Evolutionary conservation across 331 rosid genomes (phyloP).

Genomic region (Dryas integrifolia): DNA sequence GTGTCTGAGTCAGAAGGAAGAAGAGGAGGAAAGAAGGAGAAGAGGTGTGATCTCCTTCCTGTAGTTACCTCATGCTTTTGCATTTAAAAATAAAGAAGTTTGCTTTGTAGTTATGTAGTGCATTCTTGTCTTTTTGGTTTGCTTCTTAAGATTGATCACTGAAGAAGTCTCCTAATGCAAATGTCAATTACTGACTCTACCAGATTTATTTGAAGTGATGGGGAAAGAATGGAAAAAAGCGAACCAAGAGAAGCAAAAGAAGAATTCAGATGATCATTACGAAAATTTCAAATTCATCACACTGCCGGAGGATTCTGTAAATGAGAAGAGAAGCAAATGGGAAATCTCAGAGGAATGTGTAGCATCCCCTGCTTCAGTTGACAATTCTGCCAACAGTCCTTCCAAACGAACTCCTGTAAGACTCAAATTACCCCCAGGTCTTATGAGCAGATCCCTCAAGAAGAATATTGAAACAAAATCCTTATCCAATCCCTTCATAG

Average conservation of each 20-base stretch:
- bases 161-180: not conserved
- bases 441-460: not conserved
- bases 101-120: not conserved
- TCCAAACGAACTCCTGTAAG: not conserved
- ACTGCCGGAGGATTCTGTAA: not conserved
- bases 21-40: not conserved
- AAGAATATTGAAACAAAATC: not conserved
- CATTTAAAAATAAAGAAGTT: not conserved
- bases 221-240: not conserved
- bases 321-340: not conserved
- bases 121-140: not conserved
- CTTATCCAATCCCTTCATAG: not conserved
- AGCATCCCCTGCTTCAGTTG: not conserved
- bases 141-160: not conserved
- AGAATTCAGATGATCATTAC: not conserved
- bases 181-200: not conserved
- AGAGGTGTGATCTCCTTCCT: constrained; percentile 7
- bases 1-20: not conserved
- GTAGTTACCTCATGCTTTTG: not conserved
- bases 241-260: not conserved
- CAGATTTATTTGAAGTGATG: constrained; percentile 1
- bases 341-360: not conserved
- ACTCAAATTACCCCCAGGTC: not conserved
- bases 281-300: not conserved
- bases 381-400: not conserved